A percentile compares a stretch with the other conserved stretches of the same genome.
phyloP scores from a whole-genome alignment of 495 filamentous ascomycete species.

The Bacidia gigantensis region DNA sequence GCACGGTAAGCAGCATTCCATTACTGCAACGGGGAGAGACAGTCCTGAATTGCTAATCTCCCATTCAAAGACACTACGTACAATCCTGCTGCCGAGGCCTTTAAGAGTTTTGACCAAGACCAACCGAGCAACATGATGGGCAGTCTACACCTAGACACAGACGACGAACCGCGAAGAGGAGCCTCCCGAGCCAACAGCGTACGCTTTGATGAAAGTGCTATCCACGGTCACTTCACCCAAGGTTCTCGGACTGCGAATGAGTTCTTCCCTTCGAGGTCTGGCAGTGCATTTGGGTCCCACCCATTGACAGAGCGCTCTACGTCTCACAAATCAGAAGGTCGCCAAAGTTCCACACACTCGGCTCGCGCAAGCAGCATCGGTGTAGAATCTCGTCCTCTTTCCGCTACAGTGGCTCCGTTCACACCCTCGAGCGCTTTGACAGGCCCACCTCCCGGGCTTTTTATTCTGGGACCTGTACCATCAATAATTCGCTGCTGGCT shows the following conservation, averaged over 20 bases:
- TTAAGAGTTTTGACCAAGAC: slow-evolving; percentile 75
- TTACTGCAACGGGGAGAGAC: no score
- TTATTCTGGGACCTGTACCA: slow-evolving; percentile 72
- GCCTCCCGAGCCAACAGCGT: slow-evolving; percentile 94
- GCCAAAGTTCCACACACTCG: slow-evolving; percentile 72
- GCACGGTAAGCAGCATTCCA: slow-evolving; percentile 44
- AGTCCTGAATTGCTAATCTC: slow-evolving; percentile 6
- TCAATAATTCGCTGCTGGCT: slow-evolving; percentile 95
- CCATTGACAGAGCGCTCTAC: slow-evolving; percentile 75
- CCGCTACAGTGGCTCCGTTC: slow-evolving; percentile 49
- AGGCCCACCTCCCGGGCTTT: slow-evolving; percentile 68
- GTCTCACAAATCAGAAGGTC: slow-evolving; percentile 93
- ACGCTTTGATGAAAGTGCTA: slow-evolving; percentile 93
- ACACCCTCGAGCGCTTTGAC: slow-evolving; percentile 56
- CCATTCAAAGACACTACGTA: slow-evolving; percentile 49
- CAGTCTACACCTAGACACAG: slow-evolving; percentile 66
- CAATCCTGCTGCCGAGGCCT: slow-evolving; percentile 59
- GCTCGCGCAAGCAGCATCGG: slow-evolving; percentile 74
- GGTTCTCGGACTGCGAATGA: slow-evolving; percentile 68
- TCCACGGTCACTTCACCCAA: slow-evolving; percentile 80
- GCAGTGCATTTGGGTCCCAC: slow-evolving; percentile 70
- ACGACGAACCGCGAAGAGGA: slow-evolving; percentile 84
- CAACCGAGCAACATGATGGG: slow-evolving; percentile 55
- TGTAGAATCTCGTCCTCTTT: slow-evolving; percentile 56
- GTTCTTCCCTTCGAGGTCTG: slow-evolving; percentile 58